A percentile compares a stretch with the other conserved stretches of the same genome.
These are phyloP conservation scores for Leptomonas pyrrhocoris DNA, from an alignment of 208 protist species.

Conservation along the genomic window DNA sequence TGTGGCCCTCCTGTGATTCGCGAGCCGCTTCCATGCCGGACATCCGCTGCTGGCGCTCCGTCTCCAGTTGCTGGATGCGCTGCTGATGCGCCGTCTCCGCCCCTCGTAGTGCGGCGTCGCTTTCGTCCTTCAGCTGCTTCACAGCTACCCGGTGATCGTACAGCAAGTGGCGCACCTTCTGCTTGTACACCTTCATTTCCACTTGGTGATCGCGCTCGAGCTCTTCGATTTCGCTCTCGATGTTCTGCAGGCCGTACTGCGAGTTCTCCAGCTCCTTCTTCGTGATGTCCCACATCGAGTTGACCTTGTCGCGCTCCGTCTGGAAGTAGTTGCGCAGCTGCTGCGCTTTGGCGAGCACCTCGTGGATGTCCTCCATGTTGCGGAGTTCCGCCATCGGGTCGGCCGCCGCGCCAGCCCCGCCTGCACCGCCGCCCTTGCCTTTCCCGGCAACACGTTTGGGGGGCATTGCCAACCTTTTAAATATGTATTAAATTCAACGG, in stretches of 20 bases:
- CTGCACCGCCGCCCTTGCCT: conserved; percentile 37
- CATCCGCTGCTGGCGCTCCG: conserved; percentile 58
- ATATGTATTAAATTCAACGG: too few species aligned
- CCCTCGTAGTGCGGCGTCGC: conserved; percentile 87
- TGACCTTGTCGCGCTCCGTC: conserved; percentile 95
- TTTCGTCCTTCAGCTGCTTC: conserved; percentile 89
- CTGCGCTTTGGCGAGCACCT: conserved; percentile 86
- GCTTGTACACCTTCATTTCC: conserved; percentile 97
- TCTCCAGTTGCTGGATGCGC: conserved; percentile 71
- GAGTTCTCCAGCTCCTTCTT: conserved; percentile 92
- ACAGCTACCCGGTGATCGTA: conserved; percentile 94
- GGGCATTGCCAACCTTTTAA: conserved; percentile 27
- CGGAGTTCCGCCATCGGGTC: conserved; percentile 49
- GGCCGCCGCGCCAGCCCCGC: conserved; percentile 2
- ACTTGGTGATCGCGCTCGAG: conserved; percentile 94
- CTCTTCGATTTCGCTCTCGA: conserved; percentile 94
- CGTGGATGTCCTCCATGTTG: conserved; percentile 69
- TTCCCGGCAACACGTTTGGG: conserved; percentile 36
- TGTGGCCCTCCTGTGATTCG: conserved; percentile 77
- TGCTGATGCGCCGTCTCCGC: conserved; percentile 81
- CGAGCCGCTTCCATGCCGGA: conserved; percentile 64
- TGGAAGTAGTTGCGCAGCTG: conserved; percentile 97
- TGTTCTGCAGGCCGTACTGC: conserved; percentile 80
- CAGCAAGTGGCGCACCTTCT: conserved; percentile 96
- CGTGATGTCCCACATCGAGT: conserved; percentile 92